Conservation (phyloP, 305 asterid species). For the Stenogyne calaminthoides region DNA sequence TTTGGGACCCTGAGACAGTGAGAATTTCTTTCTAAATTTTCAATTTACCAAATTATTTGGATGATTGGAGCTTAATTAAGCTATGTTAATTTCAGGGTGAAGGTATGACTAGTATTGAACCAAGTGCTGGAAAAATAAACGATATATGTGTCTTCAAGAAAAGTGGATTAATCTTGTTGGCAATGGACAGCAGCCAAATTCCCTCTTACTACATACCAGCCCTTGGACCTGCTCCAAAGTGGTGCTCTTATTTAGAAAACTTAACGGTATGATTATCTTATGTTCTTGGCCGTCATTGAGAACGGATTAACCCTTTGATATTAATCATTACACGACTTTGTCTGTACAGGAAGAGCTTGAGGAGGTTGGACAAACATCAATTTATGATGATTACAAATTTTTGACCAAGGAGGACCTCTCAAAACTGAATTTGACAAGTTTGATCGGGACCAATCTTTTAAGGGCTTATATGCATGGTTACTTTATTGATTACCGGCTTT, state of each 20-base stretch:
- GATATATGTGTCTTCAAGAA: slow-evolving; percentile 79
- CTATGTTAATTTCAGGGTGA: slow-evolving; percentile 71
- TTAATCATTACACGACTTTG: slow-evolving; percentile 19
- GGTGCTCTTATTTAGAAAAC: slow-evolving; percentile 87
- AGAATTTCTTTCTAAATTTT: slow-evolving; percentile 30
- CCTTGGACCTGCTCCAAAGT: slow-evolving; percentile 97
- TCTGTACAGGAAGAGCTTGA: slow-evolving; percentile 87
- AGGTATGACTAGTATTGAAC: slow-evolving; percentile 94
- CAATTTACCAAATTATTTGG: not conserved
- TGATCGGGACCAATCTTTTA: slow-evolving; percentile 81
- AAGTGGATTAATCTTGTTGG: slow-evolving; percentile 84
- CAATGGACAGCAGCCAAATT: slow-evolving; percentile 85
- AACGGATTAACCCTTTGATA: slow-evolving; percentile 21
- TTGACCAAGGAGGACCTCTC: slow-evolving; percentile 88
- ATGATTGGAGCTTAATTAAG: slow-evolving; percentile 24
- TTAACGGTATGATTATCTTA: slow-evolving; percentile 58
- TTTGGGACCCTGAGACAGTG: slow-evolving; percentile 92
- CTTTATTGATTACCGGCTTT: slow-evolving; percentile 77
- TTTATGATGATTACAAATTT: slow-evolving; percentile 89
- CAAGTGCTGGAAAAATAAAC: slow-evolving; percentile 76
- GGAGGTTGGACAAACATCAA: slow-evolving; percentile 78
- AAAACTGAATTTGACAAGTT: slow-evolving; percentile 64
- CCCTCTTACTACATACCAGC: slow-evolving; percentile 95
- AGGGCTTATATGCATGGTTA: slow-evolving; percentile 96
- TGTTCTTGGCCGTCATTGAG: slow-evolving; percentile 20